Evolutionary conservation across 495 filamentous ascomycete species (phyloP).

Genomic region (Penicillium cinerascens): DNA sequence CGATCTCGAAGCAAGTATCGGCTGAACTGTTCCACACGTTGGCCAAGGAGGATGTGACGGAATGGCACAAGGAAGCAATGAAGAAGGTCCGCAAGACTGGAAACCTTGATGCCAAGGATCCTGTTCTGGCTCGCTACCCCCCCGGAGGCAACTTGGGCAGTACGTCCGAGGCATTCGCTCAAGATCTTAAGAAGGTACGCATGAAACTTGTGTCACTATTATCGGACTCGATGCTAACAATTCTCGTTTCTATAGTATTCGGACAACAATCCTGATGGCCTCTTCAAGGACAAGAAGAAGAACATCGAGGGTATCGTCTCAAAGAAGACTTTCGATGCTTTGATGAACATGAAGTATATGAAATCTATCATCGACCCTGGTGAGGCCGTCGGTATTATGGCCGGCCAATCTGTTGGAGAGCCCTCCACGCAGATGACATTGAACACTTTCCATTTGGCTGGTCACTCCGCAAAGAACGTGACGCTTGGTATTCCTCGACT

Average conservation of each 20-base stretch:
- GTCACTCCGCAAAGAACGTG: slow-evolving; percentile 97
- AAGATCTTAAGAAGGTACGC: slow-evolving; percentile 53
- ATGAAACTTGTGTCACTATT: background rate
- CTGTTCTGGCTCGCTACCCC: slow-evolving; percentile 67
- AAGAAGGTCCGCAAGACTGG: slow-evolving; percentile 73
- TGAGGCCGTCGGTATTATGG: slow-evolving; percentile 96
- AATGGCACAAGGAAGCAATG: slow-evolving; percentile 69
- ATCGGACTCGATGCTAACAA: slow-evolving; percentile 15
- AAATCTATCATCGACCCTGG: slow-evolving; percentile 92
- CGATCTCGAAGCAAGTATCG: slow-evolving; percentile 52
- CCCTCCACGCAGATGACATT: slow-evolving; percentile 99
- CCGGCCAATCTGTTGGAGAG: slow-evolving; percentile 93
- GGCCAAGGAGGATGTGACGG: slow-evolving; percentile 47
- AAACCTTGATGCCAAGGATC: slow-evolving; percentile 66
- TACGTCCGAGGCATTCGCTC: slow-evolving; percentile 83
- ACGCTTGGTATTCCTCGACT: slow-evolving; percentile 97
- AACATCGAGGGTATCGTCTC: slow-evolving; percentile 48
- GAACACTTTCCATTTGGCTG: slow-evolving; percentile 99
- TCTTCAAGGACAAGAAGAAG: slow-evolving; percentile 77
- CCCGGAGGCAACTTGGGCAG: slow-evolving; percentile 76
- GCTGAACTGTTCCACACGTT: slow-evolving; percentile 46
- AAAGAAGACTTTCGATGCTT: slow-evolving; percentile 74
- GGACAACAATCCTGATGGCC: slow-evolving; percentile 68
- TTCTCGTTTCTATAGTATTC: slow-evolving; percentile 53
- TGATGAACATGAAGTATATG: slow-evolving; percentile 88